Conservation (phyloP, 2,329 filamentous ascomycete species). For the Fusarium temperatum region DNA sequence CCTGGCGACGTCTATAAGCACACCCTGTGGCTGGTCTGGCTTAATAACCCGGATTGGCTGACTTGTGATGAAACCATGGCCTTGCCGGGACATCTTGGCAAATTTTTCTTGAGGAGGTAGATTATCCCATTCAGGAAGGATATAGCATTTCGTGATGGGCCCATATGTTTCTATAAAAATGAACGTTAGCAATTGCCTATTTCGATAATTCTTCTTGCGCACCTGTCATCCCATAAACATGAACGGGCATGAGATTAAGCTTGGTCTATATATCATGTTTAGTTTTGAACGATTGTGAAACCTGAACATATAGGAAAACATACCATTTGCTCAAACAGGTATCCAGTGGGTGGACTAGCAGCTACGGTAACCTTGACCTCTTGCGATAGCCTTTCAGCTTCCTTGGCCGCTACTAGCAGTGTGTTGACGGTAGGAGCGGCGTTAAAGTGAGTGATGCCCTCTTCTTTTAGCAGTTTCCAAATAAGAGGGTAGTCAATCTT, state of each 20-base stretch:
- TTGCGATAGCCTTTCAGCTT: constrained; percentile 74
- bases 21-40: constrained; percentile 73
- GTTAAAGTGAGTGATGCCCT: constrained; percentile 93
- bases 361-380: constrained; percentile 91
- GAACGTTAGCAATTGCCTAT: neutral
- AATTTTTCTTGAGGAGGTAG: constrained; percentile 82
- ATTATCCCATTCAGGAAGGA: constrained; percentile 83
- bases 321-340: constrained; percentile 94
- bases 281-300: constrained; percentile 4
- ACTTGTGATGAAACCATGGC: constrained; percentile 87
- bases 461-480: constrained; percentile 86
- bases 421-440: constrained; percentile 97
- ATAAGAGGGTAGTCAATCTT: constrained; percentile 96
- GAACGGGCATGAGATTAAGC: constrained; percentile 88
- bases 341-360: constrained; percentile 86
- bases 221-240: constrained; percentile 84
- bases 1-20: constrained; percentile 56
- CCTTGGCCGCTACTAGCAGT: constrained; percentile 80
- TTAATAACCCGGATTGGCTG: constrained; percentile 85
- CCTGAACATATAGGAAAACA: neutral
- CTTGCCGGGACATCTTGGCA: constrained; percentile 90
- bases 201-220: neutral
- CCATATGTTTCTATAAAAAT: constrained; percentile 79
- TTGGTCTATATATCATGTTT: constrained; percentile 45
- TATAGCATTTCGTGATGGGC: constrained; percentile 93